phyloP scores from a whole-genome alignment of 768 basidiomycete species.

The Wakefieldia striispora region DNA sequence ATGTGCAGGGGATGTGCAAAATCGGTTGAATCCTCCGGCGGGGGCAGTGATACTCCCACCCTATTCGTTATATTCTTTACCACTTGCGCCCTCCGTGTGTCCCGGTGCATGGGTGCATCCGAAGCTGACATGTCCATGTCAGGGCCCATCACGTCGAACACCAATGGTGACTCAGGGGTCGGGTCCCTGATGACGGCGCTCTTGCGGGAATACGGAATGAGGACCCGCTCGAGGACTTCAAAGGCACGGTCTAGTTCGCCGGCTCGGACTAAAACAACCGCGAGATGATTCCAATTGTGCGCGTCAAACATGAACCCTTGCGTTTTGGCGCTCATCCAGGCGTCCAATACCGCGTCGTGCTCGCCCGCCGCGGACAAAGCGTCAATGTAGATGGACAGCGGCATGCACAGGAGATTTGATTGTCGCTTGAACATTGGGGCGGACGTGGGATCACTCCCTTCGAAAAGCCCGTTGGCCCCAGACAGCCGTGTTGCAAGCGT shows the following conservation, averaged over 20 bases:
- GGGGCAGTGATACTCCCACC: conserved; percentile 11
- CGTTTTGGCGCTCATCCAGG: conserved; percentile 64
- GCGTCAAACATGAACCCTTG: conserved; percentile 78
- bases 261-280: conserved; percentile 70
- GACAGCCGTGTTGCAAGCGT: conserved; percentile 50
- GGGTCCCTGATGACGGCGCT: conserved; percentile 24
- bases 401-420: conserved; percentile 65
- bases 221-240: conserved; percentile 73
- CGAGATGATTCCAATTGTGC: conserved; percentile 90
- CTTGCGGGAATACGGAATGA: conserved; percentile 55
- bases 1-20: conserved; percentile 58
- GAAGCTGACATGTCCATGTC: conserved; percentile 26
- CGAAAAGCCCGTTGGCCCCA: conserved; percentile 33
- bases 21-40: conserved; percentile 36
- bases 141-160: conserved; percentile 32
- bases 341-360: conserved; percentile 57
- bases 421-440: conserved; percentile 26
- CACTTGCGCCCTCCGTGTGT: conserved; percentile 23
- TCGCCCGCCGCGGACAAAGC: conserved; percentile 61
- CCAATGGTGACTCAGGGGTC: conserved; percentile 40
- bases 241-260: conserved; percentile 84
- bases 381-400: conserved; percentile 82
- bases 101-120: conserved; percentile 31
- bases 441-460: conserved; percentile 13
- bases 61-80: conserved; percentile 19